Evolutionary conservation across 345 rosid genomes (phyloP).

Genomic region (Triadica sebifera): DNA sequence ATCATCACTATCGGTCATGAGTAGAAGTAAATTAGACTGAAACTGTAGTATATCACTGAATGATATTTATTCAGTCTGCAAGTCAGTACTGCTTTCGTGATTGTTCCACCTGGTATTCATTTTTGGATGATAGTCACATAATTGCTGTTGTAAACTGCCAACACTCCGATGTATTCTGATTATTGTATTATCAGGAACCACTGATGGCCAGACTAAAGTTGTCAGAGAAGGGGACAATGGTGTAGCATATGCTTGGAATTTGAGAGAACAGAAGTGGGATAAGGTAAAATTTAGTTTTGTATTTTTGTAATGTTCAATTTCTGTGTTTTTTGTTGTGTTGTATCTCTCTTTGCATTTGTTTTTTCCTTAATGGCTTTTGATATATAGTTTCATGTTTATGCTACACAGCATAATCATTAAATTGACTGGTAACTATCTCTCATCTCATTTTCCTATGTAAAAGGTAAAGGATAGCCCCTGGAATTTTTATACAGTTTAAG

Average conservation of each 20-base stretch:
- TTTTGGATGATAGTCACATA: not conserved
- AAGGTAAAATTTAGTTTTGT: slow-evolving; percentile 50
- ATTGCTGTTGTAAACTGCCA: slow-evolving; percentile 12
- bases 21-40: not conserved
- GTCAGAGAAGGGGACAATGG: slow-evolving; percentile 99
- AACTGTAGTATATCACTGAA: not conserved
- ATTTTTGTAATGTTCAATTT: slow-evolving; percentile 1
- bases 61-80: not conserved
- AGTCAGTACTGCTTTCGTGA: not conserved
- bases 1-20: not conserved
- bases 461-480: not conserved
- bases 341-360: not conserved
- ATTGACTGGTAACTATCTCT: not conserved
- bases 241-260: slow-evolving; percentile 91
- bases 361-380: slow-evolving; percentile 4
- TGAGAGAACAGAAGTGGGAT: slow-evolving; percentile 88
- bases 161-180: slow-evolving; percentile 18
- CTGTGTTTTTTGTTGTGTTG: not conserved
- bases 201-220: slow-evolving; percentile 89
- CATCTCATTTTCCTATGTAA: not conserved
- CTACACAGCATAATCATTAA: not conserved
- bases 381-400: not conserved
- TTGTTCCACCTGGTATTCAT: not conserved
- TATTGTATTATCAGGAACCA: slow-evolving; percentile 51
- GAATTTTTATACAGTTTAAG: slow-evolving; percentile 2